These are phyloP conservation scores for Penicillium arizonense DNA, from an alignment of 495 filamentous ascomycete genomes.

Conservation along the genomic window DNA sequence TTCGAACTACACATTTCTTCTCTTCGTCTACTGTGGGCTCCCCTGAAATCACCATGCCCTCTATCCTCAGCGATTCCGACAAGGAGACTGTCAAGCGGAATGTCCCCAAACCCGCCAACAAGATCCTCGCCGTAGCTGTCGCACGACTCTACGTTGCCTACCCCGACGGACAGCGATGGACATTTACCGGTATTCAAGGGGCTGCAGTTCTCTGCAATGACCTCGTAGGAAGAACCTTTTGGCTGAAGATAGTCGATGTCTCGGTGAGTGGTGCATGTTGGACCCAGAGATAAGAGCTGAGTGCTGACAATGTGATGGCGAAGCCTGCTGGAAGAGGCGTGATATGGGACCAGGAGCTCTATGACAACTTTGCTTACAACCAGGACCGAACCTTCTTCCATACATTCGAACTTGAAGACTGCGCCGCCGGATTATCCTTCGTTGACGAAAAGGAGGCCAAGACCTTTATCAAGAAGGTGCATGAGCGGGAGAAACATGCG, in stretches of 20 bases:
- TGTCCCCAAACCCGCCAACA: constrained; percentile 89
- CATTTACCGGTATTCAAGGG: constrained; percentile 89
- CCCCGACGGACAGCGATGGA: constrained; percentile 84
- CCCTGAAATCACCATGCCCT: constrained; percentile 63
- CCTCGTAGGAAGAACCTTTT: constrained; percentile 89
- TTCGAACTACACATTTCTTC: constrained; percentile 6
- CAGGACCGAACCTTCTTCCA: constrained; percentile 97
- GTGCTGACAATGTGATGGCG: constrained; percentile 17
- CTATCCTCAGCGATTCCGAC: constrained; percentile 84
- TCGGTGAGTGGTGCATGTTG: constrained; percentile 60
- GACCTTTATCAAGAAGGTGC: constrained; percentile 91
- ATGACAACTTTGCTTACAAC: constrained; percentile 90
- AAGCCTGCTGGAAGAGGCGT: constrained; percentile 82
- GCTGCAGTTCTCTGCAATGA: constrained; percentile 94
- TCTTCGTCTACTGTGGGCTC: constrained; percentile 1
- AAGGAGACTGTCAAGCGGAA: constrained; percentile 89
- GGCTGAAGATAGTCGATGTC: constrained; percentile 95
- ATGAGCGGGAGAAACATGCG: constrained; percentile 89
- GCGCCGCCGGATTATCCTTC: constrained; percentile 86
- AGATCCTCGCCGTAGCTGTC: constrained; percentile 91
- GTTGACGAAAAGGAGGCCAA: constrained; percentile 95
- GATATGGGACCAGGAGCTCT: constrained; percentile 98
- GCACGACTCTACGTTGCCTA: constrained; percentile 93
- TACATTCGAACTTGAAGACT: constrained; percentile 91
- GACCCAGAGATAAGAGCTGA: background rate